Base-by-base conservation (phyloP, 1,284 basidiomycete genomes). In the Leccinum holopus region DNA sequence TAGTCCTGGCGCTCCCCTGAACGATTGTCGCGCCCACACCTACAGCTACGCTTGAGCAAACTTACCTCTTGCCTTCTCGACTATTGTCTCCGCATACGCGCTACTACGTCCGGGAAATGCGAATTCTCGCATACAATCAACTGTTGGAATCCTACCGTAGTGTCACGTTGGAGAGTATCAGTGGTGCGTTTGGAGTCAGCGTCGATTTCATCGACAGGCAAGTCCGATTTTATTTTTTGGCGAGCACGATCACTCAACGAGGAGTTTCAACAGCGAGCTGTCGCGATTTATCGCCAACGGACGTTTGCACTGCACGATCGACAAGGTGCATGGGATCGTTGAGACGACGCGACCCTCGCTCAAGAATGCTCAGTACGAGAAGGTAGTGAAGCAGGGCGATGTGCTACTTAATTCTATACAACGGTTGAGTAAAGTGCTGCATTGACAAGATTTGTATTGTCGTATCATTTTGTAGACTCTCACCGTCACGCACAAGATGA, bases 101-200 rank as follows among this genome's bases (percentile, higher is more conserved):
- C 3, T 98, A 84, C 81, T 98, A 97, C 75, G 86, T 97, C 21
- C 89, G 96, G 58, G 97, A 98, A 77, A 96, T 98, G 92, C 89
- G 97, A 52, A 96, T 99, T 70, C 88, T 94, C 54, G 95, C 96
- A 3, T 99, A 98, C 79, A 81, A 85, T 39, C 97, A 98, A 74
- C 82, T 98, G 3, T 82, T 99, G 16, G 95, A 98, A 76, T 91
- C 87, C 16, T 99, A 99, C 77, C 85, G 91, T 56, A 93, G 90
- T 65, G 82, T 99, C 44, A 98, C 96, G 1, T 79, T 99, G 47
- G 91, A 96, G 65, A 92, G 91, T 67, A 86, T 99, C 70, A 86
- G 87, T 55, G 81, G 84, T 3, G 94, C 95, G 12, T 99, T 99
- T 68, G 97, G 97, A 30, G 96, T 98, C 37, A 88, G 87, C 59